Evolutionary conservation across 495 filamentous ascomycete genomes (phyloP).

Genomic region (Thermochaetoides thermophila): DNA sequence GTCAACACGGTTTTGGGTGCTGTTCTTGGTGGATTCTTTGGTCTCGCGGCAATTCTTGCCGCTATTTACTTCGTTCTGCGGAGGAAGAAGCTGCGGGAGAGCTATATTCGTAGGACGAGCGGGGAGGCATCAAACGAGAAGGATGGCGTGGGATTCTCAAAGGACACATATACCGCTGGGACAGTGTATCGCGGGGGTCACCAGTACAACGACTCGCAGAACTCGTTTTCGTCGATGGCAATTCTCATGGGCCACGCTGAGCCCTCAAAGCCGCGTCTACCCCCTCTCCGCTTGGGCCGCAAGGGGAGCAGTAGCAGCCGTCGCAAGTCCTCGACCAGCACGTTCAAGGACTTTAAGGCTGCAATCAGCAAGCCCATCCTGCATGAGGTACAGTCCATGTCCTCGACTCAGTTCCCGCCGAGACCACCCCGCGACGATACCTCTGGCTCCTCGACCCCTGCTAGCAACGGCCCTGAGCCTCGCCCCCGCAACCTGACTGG

Average conservation of each 20-base stretch:
- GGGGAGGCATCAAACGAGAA: constrained; percentile 37
- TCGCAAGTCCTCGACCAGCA: constrained; percentile 30
- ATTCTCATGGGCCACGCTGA: constrained; percentile 38
- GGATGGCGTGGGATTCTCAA: constrained; percentile 32
- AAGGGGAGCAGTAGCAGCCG: constrained; percentile 34
- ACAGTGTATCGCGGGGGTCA: constrained; percentile 21
- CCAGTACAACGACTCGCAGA: constrained; percentile 27
- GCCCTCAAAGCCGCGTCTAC: constrained; percentile 26
- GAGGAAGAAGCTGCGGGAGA: constrained; percentile 33
- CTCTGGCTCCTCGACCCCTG: constrained; percentile 27
- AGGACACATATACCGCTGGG: constrained; percentile 39
- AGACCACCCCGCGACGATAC: constrained; percentile 19
- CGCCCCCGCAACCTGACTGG: constrained; percentile 19
- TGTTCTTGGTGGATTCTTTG: constrained; percentile 64
- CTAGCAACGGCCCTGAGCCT: constrained; percentile 18
- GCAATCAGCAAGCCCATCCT: constrained; percentile 40
- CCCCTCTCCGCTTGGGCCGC: constrained; percentile 17
- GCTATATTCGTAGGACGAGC: constrained; percentile 34
- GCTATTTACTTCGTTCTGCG: constrained; percentile 53
- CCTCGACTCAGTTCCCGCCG: constrained; percentile 6
- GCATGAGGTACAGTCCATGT: constrained; percentile 14
- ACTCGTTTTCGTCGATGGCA: constrained; percentile 40
- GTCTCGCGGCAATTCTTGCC: constrained; percentile 52
- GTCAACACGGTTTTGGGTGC: constrained; percentile 51
- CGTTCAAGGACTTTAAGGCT: constrained; percentile 38